Evolutionary conservation across 441 rosid species (phyloP).

Genomic region (Monsonia emarginata): DNA sequence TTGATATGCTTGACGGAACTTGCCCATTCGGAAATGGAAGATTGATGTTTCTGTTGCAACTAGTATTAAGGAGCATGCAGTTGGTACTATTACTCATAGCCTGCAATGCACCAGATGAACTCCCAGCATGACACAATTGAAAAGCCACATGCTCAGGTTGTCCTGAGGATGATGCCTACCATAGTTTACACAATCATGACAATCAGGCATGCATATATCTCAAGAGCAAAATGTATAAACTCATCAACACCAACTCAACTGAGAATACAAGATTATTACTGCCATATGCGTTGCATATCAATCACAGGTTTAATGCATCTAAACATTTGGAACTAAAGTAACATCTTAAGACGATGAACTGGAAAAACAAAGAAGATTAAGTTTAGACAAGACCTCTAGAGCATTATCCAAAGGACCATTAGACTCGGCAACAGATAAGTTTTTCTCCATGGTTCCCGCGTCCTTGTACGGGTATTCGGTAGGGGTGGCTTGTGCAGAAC

Average conservation of each 20-base stretch:
- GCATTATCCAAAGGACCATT: conserved; percentile 35
- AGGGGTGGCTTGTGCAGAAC: conserved; percentile 25
- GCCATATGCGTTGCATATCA: not conserved
- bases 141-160: conserved; percentile 34
- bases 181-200: conserved; percentile 10
- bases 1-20: conserved; percentile 43
- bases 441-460: conserved; percentile 30
- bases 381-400: conserved; percentile 31
- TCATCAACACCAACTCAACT: not conserved
- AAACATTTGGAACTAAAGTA: too few relatives aligned
- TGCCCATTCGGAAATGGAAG: conserved; percentile 37
- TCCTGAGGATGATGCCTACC: conserved; percentile 42
- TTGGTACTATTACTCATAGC: conserved; percentile 17
- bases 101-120: conserved; percentile 26
- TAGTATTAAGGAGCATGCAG: conserved; percentile 32
- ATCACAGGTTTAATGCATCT: not conserved
- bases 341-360: too few relatives aligned
- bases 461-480: conserved; percentile 27
- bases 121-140: conserved; percentile 24
- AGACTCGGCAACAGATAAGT: conserved; percentile 30
- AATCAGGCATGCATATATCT: conserved; percentile 1
- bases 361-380: not conserved
- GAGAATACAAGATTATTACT: not conserved
- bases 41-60: conserved; percentile 30
- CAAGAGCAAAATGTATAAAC: not conserved